Base-by-base conservation (phyloP, 208 protist genomes). In the Acanthamoeba lenticulata region DNA sequence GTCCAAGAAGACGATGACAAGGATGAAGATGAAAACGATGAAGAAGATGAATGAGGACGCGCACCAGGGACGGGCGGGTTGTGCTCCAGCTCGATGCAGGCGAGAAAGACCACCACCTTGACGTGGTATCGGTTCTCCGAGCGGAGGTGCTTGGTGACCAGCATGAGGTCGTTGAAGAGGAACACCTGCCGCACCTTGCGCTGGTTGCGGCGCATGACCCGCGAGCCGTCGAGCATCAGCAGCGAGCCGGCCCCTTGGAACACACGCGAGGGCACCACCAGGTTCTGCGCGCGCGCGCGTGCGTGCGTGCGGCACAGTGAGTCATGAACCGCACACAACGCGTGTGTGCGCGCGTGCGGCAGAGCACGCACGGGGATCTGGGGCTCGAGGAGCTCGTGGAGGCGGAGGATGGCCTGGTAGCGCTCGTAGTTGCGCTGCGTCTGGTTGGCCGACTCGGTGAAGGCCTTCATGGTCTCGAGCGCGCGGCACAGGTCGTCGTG, bases 161-260 rank as follows among this genome's bases (percentile, higher is more conserved):
- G 38, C 79, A 88, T 36, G 45, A 88, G 45, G 79, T 88, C 79
- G 79, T 60, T 88, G 79, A 88, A 88, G 38, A 88, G 79, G n/a
- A 88, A 88, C 27, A 88, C 49, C 32, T 49, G 44, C 17, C 79
- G 9, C 79, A 88, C 79, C 79, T 88, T 88, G 17, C 49, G 79
- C 36, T 88, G 79, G 42, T 88, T 88, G 79, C 79, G 79, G 29
- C 79, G 44, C 79, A 88, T 88, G 32, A 88, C 49, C 13, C 49
- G 44, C 49, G 44, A 60, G 38, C 49, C 79, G 36, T 88, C 79
- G 36, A 40, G 49, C 27, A 88, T 7, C n/a, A 88, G 44, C 15
- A 88, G 32, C 36, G 49, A 62, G 32, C 79, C 79, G 17, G 79
- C 79, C 17, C 79, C 79, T 42, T 88, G 45, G 27, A 88, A 88